Evolutionary conservation across 805 yeast genomes (phyloP).

Genomic region (Teunomyces stri): DNA sequence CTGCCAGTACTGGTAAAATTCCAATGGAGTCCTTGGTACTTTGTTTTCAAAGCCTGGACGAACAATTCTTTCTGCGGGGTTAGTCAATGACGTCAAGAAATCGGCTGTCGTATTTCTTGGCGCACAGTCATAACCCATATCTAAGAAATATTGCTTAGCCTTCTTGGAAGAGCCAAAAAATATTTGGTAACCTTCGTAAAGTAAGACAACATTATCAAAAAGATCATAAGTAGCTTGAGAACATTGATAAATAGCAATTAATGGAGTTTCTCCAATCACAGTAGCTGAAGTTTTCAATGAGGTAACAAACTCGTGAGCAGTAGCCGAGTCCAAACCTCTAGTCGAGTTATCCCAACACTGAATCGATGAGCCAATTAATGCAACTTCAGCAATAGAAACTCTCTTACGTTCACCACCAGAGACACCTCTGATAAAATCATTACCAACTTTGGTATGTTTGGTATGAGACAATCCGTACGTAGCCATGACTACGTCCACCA

Average conservation of each 20-base stretch:
- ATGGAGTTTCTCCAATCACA: slow-evolving; percentile 22
- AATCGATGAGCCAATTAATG: slow-evolving; percentile 24
- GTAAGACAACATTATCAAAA: slow-evolving; percentile 47
- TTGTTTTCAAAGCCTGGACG: slow-evolving; percentile 47
- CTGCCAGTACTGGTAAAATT: slow-evolving; percentile 61
- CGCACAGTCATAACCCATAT: slow-evolving; percentile 63
- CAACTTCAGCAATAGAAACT: slow-evolving; percentile 27
- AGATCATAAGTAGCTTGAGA: slow-evolving; percentile 43
- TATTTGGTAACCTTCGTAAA: slow-evolving; percentile 48
- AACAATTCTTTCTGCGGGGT: slow-evolving; percentile 56
- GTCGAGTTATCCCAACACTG: slow-evolving; percentile 48
- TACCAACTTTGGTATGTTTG: slow-evolving; percentile 58
- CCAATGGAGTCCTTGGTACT: slow-evolving; percentile 55
- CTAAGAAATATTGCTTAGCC: slow-evolving; percentile 50
- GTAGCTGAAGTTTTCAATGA: slow-evolving; percentile 26
- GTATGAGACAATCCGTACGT: slow-evolving; percentile 53
- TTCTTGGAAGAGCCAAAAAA: slow-evolving; percentile 43
- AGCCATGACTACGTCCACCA: slow-evolving; percentile 44
- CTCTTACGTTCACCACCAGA: slow-evolving; percentile 31
- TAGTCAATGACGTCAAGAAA: slow-evolving; percentile 64
- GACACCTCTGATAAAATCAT: slow-evolving; percentile 46
- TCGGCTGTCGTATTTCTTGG: slow-evolving; percentile 68
- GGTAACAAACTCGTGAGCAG: slow-evolving; percentile 26
- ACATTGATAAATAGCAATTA: slow-evolving; percentile 28
- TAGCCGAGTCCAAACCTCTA: slow-evolving; percentile 29